Conservation (phyloP, 495 filamentous ascomycete genomes). For the Pyronema domesticum region DNA sequence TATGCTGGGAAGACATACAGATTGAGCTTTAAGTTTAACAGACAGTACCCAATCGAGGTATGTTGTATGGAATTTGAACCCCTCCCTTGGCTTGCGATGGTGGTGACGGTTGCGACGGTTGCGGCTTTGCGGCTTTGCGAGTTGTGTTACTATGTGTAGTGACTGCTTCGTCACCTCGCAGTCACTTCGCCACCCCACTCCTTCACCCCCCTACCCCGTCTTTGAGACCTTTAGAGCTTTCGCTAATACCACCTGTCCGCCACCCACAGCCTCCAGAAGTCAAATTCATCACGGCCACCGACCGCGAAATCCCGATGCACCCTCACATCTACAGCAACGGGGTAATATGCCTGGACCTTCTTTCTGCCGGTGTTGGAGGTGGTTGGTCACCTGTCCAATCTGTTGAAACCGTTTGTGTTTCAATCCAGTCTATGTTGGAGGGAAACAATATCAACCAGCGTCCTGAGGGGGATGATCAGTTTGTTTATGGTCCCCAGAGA, state of each 20-base stretch:
- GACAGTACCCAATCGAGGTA: conserved; percentile 69
- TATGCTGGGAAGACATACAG: conserved; percentile 68
- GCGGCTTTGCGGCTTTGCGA: neutral
- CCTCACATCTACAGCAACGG: conserved; percentile 97
- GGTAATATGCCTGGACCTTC: conserved; percentile 90
- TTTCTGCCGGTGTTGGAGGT: conserved; percentile 39
- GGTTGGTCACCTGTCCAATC: conserved; percentile 96
- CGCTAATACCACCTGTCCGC: neutral
- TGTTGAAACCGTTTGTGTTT: conserved; percentile 93
- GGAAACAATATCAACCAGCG: conserved; percentile 62
- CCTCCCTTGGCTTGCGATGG: too few relatives aligned
- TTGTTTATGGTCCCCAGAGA: conserved; percentile 18
- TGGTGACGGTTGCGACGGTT: too few relatives aligned
- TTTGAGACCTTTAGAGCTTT: neutral
- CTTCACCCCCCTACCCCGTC: neutral
- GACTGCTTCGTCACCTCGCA: conserved; percentile 28
- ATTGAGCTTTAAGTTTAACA: conserved; percentile 68
- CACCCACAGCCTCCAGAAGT: conserved; percentile 62
- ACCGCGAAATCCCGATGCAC: conserved; percentile 73
- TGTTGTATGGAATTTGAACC: neutral
- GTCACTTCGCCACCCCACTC: neutral
- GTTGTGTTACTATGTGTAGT: too few relatives aligned
- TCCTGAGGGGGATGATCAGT: conserved; percentile 21
- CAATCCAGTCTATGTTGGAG: conserved; percentile 93
- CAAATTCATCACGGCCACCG: conserved; percentile 47